Base-by-base conservation (phyloP, 176 grass and related monocot species). In the Aegilops sharonensis region DNA sequence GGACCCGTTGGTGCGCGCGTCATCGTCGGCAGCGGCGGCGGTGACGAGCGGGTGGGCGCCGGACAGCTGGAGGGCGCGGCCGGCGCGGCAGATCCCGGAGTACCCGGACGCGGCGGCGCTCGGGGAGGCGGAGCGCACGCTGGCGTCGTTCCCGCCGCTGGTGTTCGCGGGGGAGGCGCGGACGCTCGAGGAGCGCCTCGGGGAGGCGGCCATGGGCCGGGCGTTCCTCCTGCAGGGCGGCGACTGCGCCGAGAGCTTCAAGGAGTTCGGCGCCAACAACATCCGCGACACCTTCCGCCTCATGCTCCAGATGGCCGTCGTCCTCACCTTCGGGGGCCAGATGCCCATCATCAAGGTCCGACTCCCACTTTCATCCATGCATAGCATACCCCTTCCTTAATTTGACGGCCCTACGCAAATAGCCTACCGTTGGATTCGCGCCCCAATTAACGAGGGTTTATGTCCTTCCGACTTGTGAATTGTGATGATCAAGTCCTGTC, bases 231-330 rank as follows among this genome's bases (percentile, higher is more conserved):
- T 93, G 34, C 91, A 93, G 76, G 91, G 91, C 77, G 91, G 85
- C 35, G 91, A 93, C 88, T 93, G 91, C 82, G 91, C 88, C 43
- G 91, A 93, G 88, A 93, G 91, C 59, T 93, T 93, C 80, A 85
- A 73, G 54, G 91, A 93, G 30, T 90, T 93, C 85, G 56, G 54
- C 74, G 88, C 85, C 48, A 39, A 85, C 73, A 90, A 80, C 59
- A 87, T 90, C 80, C 89, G 85, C 64, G 91, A 93, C 73, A 85
- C 85, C 14, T 90, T 93, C 52, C 86, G 79, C 24, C 79, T 88
- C 61, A 76, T 82, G 34, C 79, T 88, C 17, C 86, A 88, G 79
- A 88, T 88, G 86, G 32, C 86, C 32, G 86, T 88, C 71, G 45
- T 88, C 62, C 86, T 88, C 86, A 82, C 79, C 45, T 88, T 88